A percentile compares a stretch with the other conserved stretches of the same genome.
phyloP scores from a whole-genome alignment of 768 basidiomycete species.

The Tricholoma furcatifolium region DNA sequence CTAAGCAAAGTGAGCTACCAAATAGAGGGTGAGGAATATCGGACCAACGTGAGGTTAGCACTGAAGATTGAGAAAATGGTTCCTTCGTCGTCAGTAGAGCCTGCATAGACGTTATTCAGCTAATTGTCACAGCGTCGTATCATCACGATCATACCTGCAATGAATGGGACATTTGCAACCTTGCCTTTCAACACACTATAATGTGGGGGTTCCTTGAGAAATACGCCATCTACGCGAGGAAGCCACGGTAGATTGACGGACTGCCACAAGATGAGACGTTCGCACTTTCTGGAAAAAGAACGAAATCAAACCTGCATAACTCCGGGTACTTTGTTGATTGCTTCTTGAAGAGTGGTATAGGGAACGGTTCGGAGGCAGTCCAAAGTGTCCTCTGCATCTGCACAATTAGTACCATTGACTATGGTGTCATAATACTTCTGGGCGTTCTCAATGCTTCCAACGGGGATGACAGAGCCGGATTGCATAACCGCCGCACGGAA shows the following conservation, averaged over 20 bases:
- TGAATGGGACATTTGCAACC: slow-evolving; percentile 47
- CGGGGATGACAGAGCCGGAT: slow-evolving; percentile 45
- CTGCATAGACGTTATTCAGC: slow-evolving; percentile 19
- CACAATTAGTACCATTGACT: slow-evolving; percentile 39
- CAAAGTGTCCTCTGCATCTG: slow-evolving; percentile 36
- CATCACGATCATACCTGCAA: slow-evolving; percentile 32
- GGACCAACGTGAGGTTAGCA: slow-evolving; percentile 43
- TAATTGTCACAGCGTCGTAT: not conserved
- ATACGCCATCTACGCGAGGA: slow-evolving; percentile 47
- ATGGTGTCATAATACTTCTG: slow-evolving; percentile 46
- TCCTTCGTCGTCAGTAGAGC: slow-evolving; percentile 59
- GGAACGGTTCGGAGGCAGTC: slow-evolving; percentile 40
- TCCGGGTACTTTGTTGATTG: slow-evolving; percentile 41
- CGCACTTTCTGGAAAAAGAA: no score
- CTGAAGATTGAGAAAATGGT: slow-evolving; percentile 46
- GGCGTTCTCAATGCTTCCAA: slow-evolving; percentile 41
- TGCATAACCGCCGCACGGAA: slow-evolving; percentile 53
- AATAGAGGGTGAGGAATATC: not conserved
- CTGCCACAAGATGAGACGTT: no score
- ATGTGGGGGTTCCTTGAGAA: slow-evolving; percentile 43
- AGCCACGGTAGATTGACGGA: slow-evolving; percentile 41
- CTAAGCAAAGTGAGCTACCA: slow-evolving; percentile 4
- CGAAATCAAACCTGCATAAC: slow-evolving; percentile 31
- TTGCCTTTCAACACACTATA: slow-evolving; percentile 38
- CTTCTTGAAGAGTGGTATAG: slow-evolving; percentile 37